phyloP scores from a whole-genome alignment of 148 eudicot species.

The Cornus kousa region DNA sequence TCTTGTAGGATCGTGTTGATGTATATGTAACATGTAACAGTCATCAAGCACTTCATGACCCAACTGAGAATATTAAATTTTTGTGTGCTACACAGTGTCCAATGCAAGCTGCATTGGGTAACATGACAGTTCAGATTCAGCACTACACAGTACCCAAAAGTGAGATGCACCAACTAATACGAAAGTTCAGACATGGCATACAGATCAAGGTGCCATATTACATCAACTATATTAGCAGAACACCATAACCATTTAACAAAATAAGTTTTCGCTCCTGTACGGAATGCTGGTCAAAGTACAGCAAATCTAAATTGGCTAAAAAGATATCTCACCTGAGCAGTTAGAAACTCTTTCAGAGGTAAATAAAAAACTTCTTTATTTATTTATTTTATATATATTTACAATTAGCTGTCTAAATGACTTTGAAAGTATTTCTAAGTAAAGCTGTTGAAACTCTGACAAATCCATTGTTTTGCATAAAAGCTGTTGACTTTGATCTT shows the following conservation, averaged over 20 bases:
- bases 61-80: background rate
- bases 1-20: background rate
- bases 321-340: background rate
- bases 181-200: background rate
- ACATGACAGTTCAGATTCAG: background rate
- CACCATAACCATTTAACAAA: background rate
- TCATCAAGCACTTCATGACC: background rate
- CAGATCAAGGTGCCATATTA: constrained; percentile 1
- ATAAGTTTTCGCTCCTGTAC: background rate
- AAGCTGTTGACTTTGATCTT: background rate
- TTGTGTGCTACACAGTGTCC: background rate
- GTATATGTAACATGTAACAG: background rate
- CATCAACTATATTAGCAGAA: background rate
- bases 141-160: too few species aligned
- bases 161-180: background rate
- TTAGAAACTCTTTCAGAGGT: background rate
- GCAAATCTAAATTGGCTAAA: background rate
- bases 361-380: too few species aligned
- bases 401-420: background rate
- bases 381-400: too few species aligned
- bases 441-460: background rate
- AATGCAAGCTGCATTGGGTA: background rate
- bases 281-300: background rate
- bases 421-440: constrained; percentile 2
- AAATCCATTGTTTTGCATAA: background rate